Base-by-base conservation (phyloP, 2,329 filamentous ascomycete species). In the Fusarium devonianum region DNA sequence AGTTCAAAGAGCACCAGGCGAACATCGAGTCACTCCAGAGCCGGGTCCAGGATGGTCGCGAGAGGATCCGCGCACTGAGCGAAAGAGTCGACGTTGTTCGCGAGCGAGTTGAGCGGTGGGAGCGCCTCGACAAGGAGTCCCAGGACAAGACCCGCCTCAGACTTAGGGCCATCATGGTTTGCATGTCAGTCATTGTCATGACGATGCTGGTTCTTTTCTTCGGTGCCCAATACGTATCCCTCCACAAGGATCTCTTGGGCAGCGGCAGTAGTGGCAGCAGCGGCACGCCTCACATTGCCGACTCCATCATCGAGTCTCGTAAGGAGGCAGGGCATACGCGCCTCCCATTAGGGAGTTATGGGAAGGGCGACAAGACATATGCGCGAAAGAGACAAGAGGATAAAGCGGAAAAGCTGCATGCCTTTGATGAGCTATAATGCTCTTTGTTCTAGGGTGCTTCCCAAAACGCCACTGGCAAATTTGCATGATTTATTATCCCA, bases 131-230 rank as follows among this genome's bases (percentile, higher is more conserved):
- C 69, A 77, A 75, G 36, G 82, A 85, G 62, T 87, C 86, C 78
- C 83, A 89, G 70, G 84, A 88, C 63, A 83, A 77, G 62, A 88
- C 85, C n/a, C 75, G 84, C 53, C 78, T 75, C 66, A 79, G 85
- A 38, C 73, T 90, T 54, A 83, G 81, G 58, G 77, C 81, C 14
- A 72, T 88, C 35, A 90, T 86, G 85, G 77, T 83, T 28, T 76
- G 84, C 53, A 80, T 80, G 51, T 80, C 74, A 16, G 67, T 76
- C 7, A 50, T 79, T 23, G 67, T 74, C 4, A 74, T 87, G 25
- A 58, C 82, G 3, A 50, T 83, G 13, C 68, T 82, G 7, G 59
- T 82, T 17, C 68, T 78, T 23, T 54, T 78, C 34, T 52, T 72
- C 22, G 63, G 65, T 12, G 64, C 69, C 38, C 62, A 65, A 12